Percentiles rank a stretch among this genome's conserved stretches.
Evolutionary conservation across 345 rosid genomes (phyloP).

Genomic region (rapeseed (Brassica napus)): DNA sequence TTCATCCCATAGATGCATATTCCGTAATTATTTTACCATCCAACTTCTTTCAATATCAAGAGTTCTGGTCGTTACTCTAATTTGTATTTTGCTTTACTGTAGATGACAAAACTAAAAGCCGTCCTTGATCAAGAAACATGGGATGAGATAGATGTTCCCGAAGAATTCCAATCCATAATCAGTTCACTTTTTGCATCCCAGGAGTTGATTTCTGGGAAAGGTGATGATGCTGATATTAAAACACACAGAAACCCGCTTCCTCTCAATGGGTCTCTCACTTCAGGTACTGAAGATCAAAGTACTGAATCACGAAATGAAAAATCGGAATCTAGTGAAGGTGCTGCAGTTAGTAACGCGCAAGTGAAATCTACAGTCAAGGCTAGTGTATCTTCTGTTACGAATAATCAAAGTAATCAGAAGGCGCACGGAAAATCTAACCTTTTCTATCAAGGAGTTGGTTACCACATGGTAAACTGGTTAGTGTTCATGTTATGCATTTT

Average conservation of each 20-base stretch:
- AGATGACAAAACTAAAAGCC: conserved; percentile 93
- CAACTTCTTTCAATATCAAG: background rate
- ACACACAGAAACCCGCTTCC: conserved; percentile 36
- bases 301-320: conserved; percentile 43
- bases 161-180: conserved; percentile 86
- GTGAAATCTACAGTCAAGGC: conserved; percentile 42
- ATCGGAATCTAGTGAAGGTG: conserved; percentile 44
- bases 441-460: conserved; percentile 73
- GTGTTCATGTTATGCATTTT: conserved; percentile 49
- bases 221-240: conserved; percentile 42
- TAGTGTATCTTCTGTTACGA: conserved; percentile 49
- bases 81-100: conserved; percentile 28
- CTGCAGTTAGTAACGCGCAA: conserved; percentile 43
- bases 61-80: conserved; percentile 6
- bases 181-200: conserved; percentile 55
- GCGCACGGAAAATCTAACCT: conserved; percentile 67
- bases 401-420: conserved; percentile 55
- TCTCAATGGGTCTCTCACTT: conserved; percentile 43
- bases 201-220: conserved; percentile 45
- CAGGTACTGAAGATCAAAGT: conserved; percentile 43
- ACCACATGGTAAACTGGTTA: conserved; percentile 99
- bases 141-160: conserved; percentile 96
- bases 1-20: conserved; percentile 7
- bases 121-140: conserved; percentile 99
- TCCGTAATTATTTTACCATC: conserved; percentile 14